Base-by-base conservation (phyloP, 2,329 filamentous ascomycete species). In the Fusarium praegraminearum region DNA sequence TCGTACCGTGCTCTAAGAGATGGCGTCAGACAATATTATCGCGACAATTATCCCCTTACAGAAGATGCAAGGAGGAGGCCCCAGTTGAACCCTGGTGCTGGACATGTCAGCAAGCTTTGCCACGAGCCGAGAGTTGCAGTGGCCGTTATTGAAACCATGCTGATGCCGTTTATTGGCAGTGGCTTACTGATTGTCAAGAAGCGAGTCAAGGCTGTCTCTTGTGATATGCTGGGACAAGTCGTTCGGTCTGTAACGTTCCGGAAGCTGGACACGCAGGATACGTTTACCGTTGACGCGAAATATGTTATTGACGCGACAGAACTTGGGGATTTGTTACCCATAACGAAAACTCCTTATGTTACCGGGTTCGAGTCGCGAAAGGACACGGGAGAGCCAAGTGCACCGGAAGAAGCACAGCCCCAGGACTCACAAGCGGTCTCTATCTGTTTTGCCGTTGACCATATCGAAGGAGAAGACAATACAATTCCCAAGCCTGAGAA, bases 371-470 rank as follows among this genome's bases (percentile, higher is more conserved):
- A 76, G 28, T 76, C 74, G 8, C 54, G 57, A 0, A 54, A 61
- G 4, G 72, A 76, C 22, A 76, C 74, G 0, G 71, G 74, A 15
- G 74, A 76, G 20, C 74, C 74, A 2, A 75, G 71, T 20, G 74
- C 71, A 1, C 74, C 74, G 0, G 68, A 71, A 4, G 67, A 74
- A 35, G 74, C 74, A 2, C 74, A 76, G 7, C 74, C 74, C 4
- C 33, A 65, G 1, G 76, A 76, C 59, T 75, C 73, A 1, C 74
- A 76, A 16, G 74, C 74, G 2, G 74, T 76, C 4, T 76, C 73
- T 5, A 76, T 76, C 52, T 76, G 74, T 52, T 76, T 76, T 26
- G 73, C 74, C 0, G 73, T 76, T n/a, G 74, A 76, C 24, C 73
- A 76, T n/a, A 66, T 73, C 4, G 71, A 74, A 1, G 74, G 74